Evolutionary conservation across 352 stramenopile genomes (phyloP).

Genomic region (Pythium aquatile): DNA sequence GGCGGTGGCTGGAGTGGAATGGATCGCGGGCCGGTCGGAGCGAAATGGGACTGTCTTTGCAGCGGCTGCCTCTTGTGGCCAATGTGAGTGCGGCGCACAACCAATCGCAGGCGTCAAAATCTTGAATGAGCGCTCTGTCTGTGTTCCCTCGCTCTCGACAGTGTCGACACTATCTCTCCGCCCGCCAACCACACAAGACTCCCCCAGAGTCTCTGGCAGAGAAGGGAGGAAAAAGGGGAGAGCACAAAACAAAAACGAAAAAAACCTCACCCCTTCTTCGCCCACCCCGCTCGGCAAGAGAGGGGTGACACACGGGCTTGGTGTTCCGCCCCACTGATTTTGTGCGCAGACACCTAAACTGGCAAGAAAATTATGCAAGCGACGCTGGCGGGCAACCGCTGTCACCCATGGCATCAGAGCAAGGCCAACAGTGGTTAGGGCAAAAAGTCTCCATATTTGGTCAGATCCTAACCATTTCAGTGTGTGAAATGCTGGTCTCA

Average conservation of each 20-base stretch:
- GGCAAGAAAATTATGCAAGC: constrained; percentile 9
- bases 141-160: constrained; percentile 15
- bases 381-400: constrained; percentile 6
- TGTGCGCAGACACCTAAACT: not conserved
- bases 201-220: not conserved
- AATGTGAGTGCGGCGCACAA: constrained; percentile 12
- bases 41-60: constrained; percentile 24
- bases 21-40: constrained; percentile 1
- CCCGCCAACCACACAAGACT: constrained; percentile 15
- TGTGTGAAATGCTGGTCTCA: constrained; percentile 10
- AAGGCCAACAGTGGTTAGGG: constrained; percentile 1
- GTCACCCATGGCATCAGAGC: not conserved
- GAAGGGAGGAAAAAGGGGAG: constrained; percentile 1
- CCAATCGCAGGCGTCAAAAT: constrained; percentile 23
- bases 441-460: not conserved
- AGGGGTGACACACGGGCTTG: constrained; percentile 14
- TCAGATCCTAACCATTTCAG: not conserved
- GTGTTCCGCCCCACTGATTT: not conserved
- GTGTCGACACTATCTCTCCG: too few species aligned
- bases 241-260: constrained; percentile 21
- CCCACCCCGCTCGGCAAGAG: constrained; percentile 8
- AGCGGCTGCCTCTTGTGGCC: constrained; percentile 18
- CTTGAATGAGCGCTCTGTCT: constrained; percentile 27
- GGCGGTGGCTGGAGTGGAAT: constrained; percentile 1
- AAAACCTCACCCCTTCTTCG: constrained; percentile 9